Base-by-base conservation (phyloP, 495 filamentous ascomycete genomes). In the Neurospora sublineolata region DNA sequence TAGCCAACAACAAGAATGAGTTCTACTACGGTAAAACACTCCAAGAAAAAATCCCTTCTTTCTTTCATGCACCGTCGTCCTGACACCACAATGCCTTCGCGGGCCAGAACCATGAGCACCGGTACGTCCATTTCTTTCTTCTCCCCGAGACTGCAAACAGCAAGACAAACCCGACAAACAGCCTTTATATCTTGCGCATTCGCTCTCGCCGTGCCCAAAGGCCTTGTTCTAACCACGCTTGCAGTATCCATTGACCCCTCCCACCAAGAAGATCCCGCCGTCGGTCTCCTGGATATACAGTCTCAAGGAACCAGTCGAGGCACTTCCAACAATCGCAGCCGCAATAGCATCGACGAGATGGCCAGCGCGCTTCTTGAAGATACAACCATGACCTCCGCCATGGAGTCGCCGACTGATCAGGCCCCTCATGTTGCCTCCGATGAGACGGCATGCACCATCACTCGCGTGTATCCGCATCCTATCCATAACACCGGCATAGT, bases 341-440 rank as follows among this genome's bases (percentile, higher is more conserved):
- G 76, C 40, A 72, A 77, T 67, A 78, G 71, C 41, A 73, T 79
- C 37, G 77, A 80, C 69, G 80, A 82, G 27, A 71, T 81, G 67
- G 81, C 75, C 69, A 77, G 71, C 67, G 77, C 74, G 20, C 72
- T 81, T 30, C 73, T 81, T 11, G 74, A 79, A 30, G 75, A 77
- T 68, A 77, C 75, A 23, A 74, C 72, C 16, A 40, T 71, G 5
- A 16, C 41, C n/a, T n/a, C 67, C 1, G 52, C 52, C 52, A 18
- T 33, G 52, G 52, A 64, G 52, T 64, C 52, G 52, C 52, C 52
- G 7, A 27, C 18, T 12, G 68, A 30, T 18, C 23, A 27, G 20
- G 27, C 20, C 37, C 41, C 68, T 18, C 16, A 33, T 3, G 68
- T 30, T 37, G 68, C 14, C 18, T 4, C n/a, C n/a, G 16, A n/a